Base-by-base conservation (phyloP, 257 asterid genomes). In the Penstemon eatonii region DNA sequence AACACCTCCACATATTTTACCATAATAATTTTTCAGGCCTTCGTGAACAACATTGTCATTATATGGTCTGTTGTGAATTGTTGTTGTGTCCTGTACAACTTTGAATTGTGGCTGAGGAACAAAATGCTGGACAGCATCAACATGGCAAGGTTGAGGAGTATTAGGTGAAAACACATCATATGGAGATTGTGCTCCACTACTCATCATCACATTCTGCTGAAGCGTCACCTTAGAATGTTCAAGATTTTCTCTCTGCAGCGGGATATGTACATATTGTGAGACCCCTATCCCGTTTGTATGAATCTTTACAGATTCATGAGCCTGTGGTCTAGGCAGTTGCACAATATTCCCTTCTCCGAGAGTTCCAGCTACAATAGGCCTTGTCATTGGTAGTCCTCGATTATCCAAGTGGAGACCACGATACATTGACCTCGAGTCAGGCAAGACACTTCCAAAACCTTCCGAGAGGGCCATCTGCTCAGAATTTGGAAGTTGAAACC, bases 361-460 rank as follows among this genome's bases (percentile, higher is more conserved):
- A 5, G 68, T 61, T 74, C 82, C 90, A 60, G 79, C 47, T 33
- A 63, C 56, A 49, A 77, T 74, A 68, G 85, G 85, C 75, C 62
- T 73, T 36, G 74, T 70, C 56, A 81, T 55, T 1, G 89, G 88
- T 61, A 73, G 74, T 39, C 90, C 96, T 63, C 66, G 81, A 60
- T 85, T 87, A 75, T 91, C 96, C 79, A 87, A 73, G 9, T 61
- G 78, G 63, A 87, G 86, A 75, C 92, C 88, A 49, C 65, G 81
- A 80, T 79, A 76, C 59, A 72, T 52, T 12, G 94, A 69, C 69
- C 76, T 86, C 15, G 78, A 58, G 46, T 87, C 95, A 50, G 89
- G 46, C 40, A 71, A 8, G 39, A 72, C 60, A 75, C 88, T 78
- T 33, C 79, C 75, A 60, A 87, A 83, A 81, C 76, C 82, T 65